phyloP scores from a whole-genome alignment of 2,329 filamentous ascomycete species.

The Stemphylium lycopersici region DNA sequence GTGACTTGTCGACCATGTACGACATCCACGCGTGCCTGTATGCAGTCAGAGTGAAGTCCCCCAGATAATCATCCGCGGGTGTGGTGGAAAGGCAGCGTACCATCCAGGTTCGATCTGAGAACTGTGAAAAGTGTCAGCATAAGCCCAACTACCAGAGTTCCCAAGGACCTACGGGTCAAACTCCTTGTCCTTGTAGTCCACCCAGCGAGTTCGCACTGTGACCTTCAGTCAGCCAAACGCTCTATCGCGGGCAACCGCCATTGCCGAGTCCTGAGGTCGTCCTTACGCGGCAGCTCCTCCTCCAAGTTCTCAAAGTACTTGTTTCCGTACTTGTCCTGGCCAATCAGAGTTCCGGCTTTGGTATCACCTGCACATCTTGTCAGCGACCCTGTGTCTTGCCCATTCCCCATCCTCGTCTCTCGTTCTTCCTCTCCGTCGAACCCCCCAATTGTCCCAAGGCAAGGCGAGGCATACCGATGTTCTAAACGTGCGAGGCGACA shows the following conservation, averaged over 20 bases:
- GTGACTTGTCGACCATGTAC: constrained; percentile 88
- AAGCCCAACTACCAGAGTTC: not conserved
- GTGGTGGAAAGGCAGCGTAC: constrained; percentile 45
- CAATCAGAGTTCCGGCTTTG: constrained; percentile 87
- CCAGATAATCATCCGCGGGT: not conserved
- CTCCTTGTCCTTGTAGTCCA: constrained; percentile 92
- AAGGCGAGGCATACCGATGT: constrained; percentile 44
- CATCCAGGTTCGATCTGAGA: constrained; percentile 92
- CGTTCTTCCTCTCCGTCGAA: too few species aligned
- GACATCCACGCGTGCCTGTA: constrained; percentile 92
- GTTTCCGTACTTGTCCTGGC: constrained; percentile 89
- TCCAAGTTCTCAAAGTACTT: constrained; percentile 93
- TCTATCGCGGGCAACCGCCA: too few species aligned
- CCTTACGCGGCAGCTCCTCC: constrained; percentile 87
- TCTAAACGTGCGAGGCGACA: constrained; percentile 31
- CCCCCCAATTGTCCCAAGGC: not conserved
- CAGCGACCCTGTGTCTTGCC: constrained; percentile 24
- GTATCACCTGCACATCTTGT: constrained; percentile 75
- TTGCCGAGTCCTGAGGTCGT: too few species aligned
- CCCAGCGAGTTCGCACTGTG: constrained; percentile 91
- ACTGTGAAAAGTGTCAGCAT: constrained; percentile 55
- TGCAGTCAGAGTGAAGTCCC: constrained; percentile 5
- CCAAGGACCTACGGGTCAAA: constrained; percentile 68
- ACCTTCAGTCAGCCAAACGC: constrained; percentile 16
- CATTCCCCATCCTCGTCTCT: not conserved